Evolutionary conservation across 768 basidiomycete species (phyloP).

Genomic region (Flagelloscypha sp.): DNA sequence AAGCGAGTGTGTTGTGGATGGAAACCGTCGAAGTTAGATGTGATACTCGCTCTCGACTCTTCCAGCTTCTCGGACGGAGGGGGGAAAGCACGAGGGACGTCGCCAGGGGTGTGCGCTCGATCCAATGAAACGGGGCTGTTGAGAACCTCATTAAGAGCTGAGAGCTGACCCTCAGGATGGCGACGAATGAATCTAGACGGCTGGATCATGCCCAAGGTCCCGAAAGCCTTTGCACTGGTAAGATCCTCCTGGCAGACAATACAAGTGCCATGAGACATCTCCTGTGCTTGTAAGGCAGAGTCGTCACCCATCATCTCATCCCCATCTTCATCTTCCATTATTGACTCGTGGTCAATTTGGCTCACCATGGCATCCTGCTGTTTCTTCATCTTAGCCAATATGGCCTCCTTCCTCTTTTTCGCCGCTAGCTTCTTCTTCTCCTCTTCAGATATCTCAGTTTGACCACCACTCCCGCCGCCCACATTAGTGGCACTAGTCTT

Average conservation of each 20-base stretch:
- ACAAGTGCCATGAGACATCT: conserved; percentile 77
- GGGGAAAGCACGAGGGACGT: conserved; percentile 32
- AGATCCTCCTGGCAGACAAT: conserved; percentile 98
- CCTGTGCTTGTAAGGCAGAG: conserved; percentile 34
- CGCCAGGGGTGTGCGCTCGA: conserved; percentile 23
- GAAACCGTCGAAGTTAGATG: conserved; percentile 65
- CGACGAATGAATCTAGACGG: conserved; percentile 78
- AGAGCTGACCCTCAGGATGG: conserved; percentile 59
- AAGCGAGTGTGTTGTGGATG: conserved; percentile 67
- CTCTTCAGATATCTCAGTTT: conserved; percentile 42
- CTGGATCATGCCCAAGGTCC: conserved; percentile 79
- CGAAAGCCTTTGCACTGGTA: conserved; percentile 64
- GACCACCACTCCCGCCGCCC: too few species aligned
- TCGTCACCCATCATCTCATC: conserved; percentile 52
- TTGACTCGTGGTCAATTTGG: conserved; percentile 67
- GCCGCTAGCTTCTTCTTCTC: conserved; percentile 78
- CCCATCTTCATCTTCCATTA: conserved; percentile 60
- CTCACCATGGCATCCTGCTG: conserved; percentile 83
- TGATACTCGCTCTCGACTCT: conserved; percentile 32
- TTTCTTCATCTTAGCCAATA: conserved; percentile 93
- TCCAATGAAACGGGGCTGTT: conserved; percentile 60
- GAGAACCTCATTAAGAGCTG: conserved; percentile 62
- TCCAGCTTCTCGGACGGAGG: conserved; percentile 42
- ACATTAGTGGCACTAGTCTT: too few species aligned
- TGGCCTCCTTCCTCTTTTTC: conserved; percentile 83